Base-by-base conservation (phyloP, 768 basidiomycete species). In the Naematelia aurantialba region DNA sequence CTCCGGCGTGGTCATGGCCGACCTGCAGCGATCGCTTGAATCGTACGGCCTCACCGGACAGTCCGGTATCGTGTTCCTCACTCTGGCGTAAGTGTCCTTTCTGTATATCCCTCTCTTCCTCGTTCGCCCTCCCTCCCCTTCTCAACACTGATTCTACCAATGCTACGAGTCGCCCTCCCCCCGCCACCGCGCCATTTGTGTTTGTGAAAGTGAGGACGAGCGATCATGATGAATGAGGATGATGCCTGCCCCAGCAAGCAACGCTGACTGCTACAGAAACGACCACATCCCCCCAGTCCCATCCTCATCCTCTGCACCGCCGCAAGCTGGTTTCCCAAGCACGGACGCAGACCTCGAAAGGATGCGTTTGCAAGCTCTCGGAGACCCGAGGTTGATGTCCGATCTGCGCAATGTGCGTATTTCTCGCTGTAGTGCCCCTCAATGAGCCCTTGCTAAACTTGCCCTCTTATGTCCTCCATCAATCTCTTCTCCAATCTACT, bases 351-450 rank as follows among this genome's bases (percentile, higher is more conserved):
- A 94, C 66, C 79, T 88, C 26, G 94, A 98, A 77, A 88, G 87
- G 84, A 89, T 91, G 85, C 83, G 94, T 14, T 78, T 93, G 24
- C 91, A 91, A 65, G 72, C 94, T 14, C 79, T 98, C 12, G 90
- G 92, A 2, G 84, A 97, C 77, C 91, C 91, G 3, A 68, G 79
- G 0, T 78, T 96, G 48, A 87, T 97, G 87, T 75, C 79, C 13
- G 83, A 89, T 72, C 70, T 98, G 19, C 84, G 82, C 59, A 78
- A 83, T 65, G 92, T 89, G 54, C 64, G 83, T 77, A 19, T 42
- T 17, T 50, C 13, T 26, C 1, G n/a, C 1, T 59, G 4, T 49
- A n/a, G n/a, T n/a, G n/a, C n/a, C n/a, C n/a, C n/a, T n/a, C n/a
- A n/a, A n/a, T n/a, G n/a, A n/a, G n/a, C n/a, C n/a, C n/a, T n/a